phyloP scores from a whole-genome alignment of 768 basidiomycete species.

The Chalciporus chontae region DNA sequence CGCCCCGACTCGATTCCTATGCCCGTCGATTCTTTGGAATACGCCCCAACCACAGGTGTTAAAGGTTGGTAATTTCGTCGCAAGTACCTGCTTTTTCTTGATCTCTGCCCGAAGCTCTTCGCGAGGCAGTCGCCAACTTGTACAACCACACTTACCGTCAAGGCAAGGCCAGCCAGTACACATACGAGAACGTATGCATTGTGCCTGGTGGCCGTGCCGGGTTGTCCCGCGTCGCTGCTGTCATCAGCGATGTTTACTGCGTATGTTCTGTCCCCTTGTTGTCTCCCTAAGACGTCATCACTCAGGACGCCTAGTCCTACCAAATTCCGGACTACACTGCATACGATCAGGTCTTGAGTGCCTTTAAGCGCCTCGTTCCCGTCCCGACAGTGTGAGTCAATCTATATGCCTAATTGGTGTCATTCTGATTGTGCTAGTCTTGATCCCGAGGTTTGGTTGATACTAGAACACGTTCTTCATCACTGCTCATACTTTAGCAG shows the following conservation, averaged over 20 bases:
- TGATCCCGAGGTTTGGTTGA: conserved; percentile 39
- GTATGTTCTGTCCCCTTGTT: conserved; percentile 36
- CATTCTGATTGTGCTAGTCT: conserved; percentile 32
- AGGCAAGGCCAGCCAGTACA: conserved; percentile 81
- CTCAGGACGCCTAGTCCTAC: conserved; percentile 53
- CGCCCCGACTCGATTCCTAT: conserved; percentile 65
- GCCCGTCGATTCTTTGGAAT: conserved; percentile 74
- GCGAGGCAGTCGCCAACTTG: conserved; percentile 84
- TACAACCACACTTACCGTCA: conserved; percentile 88
- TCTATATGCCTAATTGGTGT: neutral
- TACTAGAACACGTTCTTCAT: neutral
- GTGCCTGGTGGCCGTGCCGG: conserved; percentile 93
- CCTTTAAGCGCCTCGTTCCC: conserved; percentile 86
- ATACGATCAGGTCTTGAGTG: conserved; percentile 78
- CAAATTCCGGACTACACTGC: conserved; percentile 92
- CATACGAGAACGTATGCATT: conserved; percentile 90
- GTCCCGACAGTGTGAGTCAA: conserved; percentile 80
- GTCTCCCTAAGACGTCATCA: neutral
- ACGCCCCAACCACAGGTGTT: conserved; percentile 90
- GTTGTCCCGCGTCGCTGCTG: conserved; percentile 86
- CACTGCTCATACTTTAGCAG: conserved; percentile 29
- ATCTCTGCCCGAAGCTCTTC: conserved; percentile 50
- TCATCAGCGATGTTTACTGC: conserved; percentile 85
- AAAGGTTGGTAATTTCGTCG: conserved; percentile 48
- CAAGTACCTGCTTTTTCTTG: neutral